Base-by-base conservation (phyloP, 192 early-diverging fungal genomes). In the Pilaira anomala region DNA sequence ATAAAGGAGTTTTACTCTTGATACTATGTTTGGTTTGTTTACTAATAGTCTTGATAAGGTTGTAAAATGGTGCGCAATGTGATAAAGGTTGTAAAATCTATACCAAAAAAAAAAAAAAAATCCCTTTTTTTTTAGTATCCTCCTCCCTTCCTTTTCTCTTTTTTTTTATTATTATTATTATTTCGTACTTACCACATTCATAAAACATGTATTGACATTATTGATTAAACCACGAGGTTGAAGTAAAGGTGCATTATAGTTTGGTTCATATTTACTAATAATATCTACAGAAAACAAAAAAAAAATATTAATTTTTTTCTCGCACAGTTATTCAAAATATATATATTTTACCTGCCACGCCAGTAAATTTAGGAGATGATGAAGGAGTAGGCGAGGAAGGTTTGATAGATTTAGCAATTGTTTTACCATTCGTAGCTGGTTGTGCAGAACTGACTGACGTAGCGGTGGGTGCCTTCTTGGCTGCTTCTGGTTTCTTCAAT, bases 171-270 rank as follows among this genome's bases (percentile, higher is more conserved):
- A 22, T 3, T 24, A 3, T 3, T 22, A n/a, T 22, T 50, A 7
- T 48, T 41, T n/a, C 7, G 11, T 63, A 67, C 73, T 30, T 81
- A 97, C 91, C 41, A 90, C 92, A 71, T 98, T 99, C 90, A 98
- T 93, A 69, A 95, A 99, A 77, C 97, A 99, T 80, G 90, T 96
- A 76, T 99, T 99, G 29, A 95, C 96, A 51, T 84, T 91, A 73
- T 99, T 99, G 54, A 95, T 85, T 40, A 99, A 82, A 2, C 97
- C 97, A 26, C 97, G 86, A 13, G 97, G 95, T 60, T 87, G 82
- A 36, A 91, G 69, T 28, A 83, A 62, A 19, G 71, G 62, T 18
- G 58, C 70, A 2, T 65, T 39, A 41, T 72, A 78, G 0, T 69
- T 69, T 3, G 79, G 76, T 29, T 76, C 65, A 50, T 72, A 80